phyloP scores from a whole-genome alignment of 345 rosid species.

The Boechera retrofracta region DNA sequence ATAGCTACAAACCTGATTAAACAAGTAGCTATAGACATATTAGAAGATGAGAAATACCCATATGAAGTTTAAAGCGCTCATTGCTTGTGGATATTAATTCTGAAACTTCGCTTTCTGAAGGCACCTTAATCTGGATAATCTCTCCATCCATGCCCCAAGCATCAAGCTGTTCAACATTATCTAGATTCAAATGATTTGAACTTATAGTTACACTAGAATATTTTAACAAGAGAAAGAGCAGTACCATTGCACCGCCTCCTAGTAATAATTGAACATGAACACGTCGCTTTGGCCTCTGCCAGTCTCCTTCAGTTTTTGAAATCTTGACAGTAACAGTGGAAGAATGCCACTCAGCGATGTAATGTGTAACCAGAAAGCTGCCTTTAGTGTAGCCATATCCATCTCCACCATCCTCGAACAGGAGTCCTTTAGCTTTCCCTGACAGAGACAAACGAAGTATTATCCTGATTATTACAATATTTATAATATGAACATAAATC shows the following conservation, averaged over 20 bases:
- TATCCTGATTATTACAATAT: neutral
- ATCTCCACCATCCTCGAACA: conserved; percentile 91
- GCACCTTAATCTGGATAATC: conserved; percentile 58
- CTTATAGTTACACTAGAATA: neutral
- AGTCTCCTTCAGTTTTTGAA: conserved; percentile 69
- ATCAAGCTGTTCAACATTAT: conserved; percentile 60
- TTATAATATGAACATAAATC: conserved; percentile 5
- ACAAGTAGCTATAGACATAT: conserved; percentile 5
- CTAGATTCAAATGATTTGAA: conserved; percentile 26
- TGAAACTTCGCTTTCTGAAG: conserved; percentile 58
- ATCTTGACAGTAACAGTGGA: conserved; percentile 68
- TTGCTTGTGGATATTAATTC: conserved; percentile 55
- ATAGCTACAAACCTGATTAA: neutral
- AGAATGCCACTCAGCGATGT: conserved; percentile 63
- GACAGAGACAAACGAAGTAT: conserved; percentile 23
- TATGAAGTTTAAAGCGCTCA: conserved; percentile 52
- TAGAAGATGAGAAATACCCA: conserved; percentile 58
- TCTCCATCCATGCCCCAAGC: conserved; percentile 93
- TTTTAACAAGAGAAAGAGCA: neutral
- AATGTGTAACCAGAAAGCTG: conserved; percentile 64
- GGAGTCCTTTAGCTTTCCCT: conserved; percentile 79
- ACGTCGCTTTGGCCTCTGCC: conserved; percentile 84
- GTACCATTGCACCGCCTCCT: conserved; percentile 85
- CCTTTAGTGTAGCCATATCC: conserved; percentile 79
- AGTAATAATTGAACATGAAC: conserved; percentile 69